Evolutionary conservation across 306 rosid species (phyloP), one percentile per base, ranked within the genome.

Genomic region (Castanea crenata): DNA sequence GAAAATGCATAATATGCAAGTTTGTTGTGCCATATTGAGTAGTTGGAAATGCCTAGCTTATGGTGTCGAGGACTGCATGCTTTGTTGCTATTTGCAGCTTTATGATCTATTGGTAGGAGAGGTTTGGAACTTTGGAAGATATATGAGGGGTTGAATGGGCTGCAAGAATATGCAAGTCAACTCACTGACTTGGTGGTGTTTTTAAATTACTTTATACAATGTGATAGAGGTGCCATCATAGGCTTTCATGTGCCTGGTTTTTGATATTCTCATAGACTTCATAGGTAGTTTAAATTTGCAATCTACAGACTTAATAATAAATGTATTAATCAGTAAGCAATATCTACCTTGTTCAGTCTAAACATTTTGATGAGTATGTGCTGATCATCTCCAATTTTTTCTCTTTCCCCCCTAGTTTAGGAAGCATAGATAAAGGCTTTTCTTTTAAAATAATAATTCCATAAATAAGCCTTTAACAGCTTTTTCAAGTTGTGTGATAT

Each of bases 71-170:
- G 57, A 35, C 12, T 64, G 73, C 72, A 59, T 49, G 71, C 16
- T 49, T 44, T 57, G 14, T 11, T 20, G 23, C 70, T 70, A 20
- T 57, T 23, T 78, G 59, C 81, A 20, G 25, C 58, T 29, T 57
- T 12, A 56, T 41, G 69, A 55, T 78, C 49, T 23, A 20, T 21
- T 78, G 23, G 69, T 6, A 21, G 21, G 69, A 27, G 55, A 7
- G 73, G 55, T 49, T 76, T 64, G 35, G 69, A 63, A 44, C 34
- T 49, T 76, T 64, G 55, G 69, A 49, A 16, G 54, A 44, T 27
- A 44, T 25, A 13, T 62, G 16, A 44, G 19, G 10, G 44, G 21
- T 58, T 74, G 70, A 56, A 32, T 74, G 54, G 64, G 56, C 15
- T 25, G 19, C 11, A 58, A 11, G 29, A 63, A 29, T 27, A 35